These are phyloP conservation scores for Tylopilus orsonianus DNA, from an alignment of 1,284 basidiomycete genomes.

Conservation along the genomic window DNA sequence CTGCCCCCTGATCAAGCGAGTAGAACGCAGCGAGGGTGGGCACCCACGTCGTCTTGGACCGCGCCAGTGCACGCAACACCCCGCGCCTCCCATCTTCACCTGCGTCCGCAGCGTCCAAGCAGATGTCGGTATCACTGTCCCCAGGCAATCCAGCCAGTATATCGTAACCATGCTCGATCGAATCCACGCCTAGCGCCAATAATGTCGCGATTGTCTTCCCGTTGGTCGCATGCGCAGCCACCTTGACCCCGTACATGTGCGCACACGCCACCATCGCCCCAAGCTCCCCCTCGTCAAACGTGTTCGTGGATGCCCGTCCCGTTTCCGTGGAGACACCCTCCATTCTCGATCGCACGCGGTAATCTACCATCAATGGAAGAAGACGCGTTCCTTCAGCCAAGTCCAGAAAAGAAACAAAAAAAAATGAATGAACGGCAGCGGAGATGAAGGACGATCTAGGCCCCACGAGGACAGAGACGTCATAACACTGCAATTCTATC, in stretches of 20 bases:
- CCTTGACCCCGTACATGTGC: constrained; percentile 54
- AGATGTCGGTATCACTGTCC: background rate
- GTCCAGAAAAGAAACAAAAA: constrained; percentile 1
- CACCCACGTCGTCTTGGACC: constrained; percentile 47
- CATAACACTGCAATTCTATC: background rate
- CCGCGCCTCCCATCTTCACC: constrained; percentile 5
- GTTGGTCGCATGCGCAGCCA: constrained; percentile 57
- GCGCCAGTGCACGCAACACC: constrained; percentile 29
- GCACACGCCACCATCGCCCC: constrained; percentile 51
- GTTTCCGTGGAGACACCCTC: constrained; percentile 40
- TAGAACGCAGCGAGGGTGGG: constrained; percentile 61
- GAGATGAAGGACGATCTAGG: constrained; percentile 26
- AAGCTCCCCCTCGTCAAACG: constrained; percentile 51
- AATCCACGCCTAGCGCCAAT: constrained; percentile 42
- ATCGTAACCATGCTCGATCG: constrained; percentile 48
- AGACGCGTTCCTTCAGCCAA: background rate
- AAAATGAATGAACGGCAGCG: constrained; percentile 15
- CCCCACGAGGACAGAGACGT: constrained; percentile 10
- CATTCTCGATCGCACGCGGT: constrained; percentile 48
- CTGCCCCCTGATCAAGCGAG: constrained; percentile 26
- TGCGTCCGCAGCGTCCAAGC: background rate
- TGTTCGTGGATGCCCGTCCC: constrained; percentile 37
- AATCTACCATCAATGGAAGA: constrained; percentile 40
- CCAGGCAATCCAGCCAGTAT: constrained; percentile 18
- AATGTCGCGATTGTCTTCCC: constrained; percentile 39